phyloP scores from a whole-genome alignment of 1,139 yeast genomes.

The Taphrina sp. region DNA sequence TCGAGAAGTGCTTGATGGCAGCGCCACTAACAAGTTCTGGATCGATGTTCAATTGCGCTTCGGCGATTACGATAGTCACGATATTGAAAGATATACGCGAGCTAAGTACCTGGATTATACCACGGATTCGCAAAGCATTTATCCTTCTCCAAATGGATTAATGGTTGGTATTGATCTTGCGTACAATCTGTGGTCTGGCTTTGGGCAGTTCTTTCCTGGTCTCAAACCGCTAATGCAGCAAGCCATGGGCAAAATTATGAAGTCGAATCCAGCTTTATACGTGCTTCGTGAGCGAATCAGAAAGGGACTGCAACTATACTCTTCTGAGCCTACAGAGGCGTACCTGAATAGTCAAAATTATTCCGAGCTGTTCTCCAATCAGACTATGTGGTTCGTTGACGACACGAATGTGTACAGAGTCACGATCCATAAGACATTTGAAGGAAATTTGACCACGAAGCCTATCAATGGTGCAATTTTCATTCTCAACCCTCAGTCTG shows the following conservation, averaged over 20 bases:
- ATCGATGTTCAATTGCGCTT: conserved; percentile 90
- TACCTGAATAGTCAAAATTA: conserved; percentile 84
- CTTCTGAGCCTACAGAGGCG: conserved; percentile 91
- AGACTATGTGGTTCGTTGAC: conserved; percentile 46
- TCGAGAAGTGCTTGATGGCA: conserved; percentile 46
- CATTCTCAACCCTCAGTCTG: conserved; percentile 83
- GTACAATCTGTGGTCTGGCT: conserved; percentile 92
- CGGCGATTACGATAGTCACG: conserved; percentile 98
- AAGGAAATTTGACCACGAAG: conserved; percentile 88
- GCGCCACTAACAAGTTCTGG: conserved; percentile 77
- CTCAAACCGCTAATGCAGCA: conserved; percentile 83
- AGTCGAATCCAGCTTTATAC: conserved; percentile 87
- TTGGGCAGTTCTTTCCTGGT: conserved; percentile 98
- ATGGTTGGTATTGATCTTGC: conserved; percentile 91
- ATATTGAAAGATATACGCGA: conserved; percentile 87
- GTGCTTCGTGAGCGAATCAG: conserved; percentile 91
- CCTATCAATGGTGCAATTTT: conserved; percentile 93
- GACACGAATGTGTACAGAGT: conserved; percentile 47
- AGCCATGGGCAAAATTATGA: conserved; percentile 93
- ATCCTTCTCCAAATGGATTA: conserved; percentile 92
- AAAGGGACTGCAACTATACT: conserved; percentile 88
- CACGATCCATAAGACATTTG: conserved; percentile 87
- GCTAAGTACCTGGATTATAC: conserved; percentile 93
- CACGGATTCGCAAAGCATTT: conserved; percentile 75
- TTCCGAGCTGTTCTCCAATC: conserved; percentile 82